Percentiles rank a stretch among this genome's conserved stretches.
Conservation (phyloP, 208 protist species). For the Acanthamoeba castellanii region DNA sequence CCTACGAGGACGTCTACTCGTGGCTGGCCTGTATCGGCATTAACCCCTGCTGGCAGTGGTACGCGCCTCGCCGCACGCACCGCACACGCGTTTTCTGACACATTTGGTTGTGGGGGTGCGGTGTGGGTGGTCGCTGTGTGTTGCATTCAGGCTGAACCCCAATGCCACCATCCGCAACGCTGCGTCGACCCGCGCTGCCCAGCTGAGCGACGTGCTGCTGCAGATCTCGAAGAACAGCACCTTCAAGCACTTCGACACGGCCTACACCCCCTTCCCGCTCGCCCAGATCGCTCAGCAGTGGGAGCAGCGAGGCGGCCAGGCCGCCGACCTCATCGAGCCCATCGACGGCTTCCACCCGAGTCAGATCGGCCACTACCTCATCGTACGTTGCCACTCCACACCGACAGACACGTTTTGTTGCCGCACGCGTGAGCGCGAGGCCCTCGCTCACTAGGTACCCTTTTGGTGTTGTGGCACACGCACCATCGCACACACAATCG, state of each 20-base stretch:
- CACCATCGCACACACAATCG: too few species aligned
- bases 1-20: slow-evolving; percentile 88
- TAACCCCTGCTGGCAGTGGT: slow-evolving; percentile 85
- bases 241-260: slow-evolving; percentile 88
- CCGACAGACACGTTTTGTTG: too few species aligned
- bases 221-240: slow-evolving; percentile 81
- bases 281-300: slow-evolving; percentile 69
- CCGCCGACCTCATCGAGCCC: slow-evolving; percentile 88
- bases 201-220: slow-evolving; percentile 82
- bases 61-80: background rate
- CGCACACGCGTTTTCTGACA: background rate
- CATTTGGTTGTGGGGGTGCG: background rate
- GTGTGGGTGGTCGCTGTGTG: background rate
- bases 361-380: background rate
- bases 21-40: slow-evolving; percentile 89
- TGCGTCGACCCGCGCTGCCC: slow-evolving; percentile 78
- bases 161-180: slow-evolving; percentile 89
- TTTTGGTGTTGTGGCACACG: too few species aligned
- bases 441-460: too few species aligned
- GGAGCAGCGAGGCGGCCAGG: slow-evolving; percentile 76
- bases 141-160: slow-evolving; percentile 88
- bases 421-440: too few species aligned
- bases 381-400: background rate
- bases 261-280: slow-evolving; percentile 85
- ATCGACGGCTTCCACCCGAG: slow-evolving; percentile 85